These are phyloP conservation scores for Trichophyton equinum DNA, from an alignment of 2,329 filamentous ascomycete genomes.

Conservation along the genomic window DNA sequence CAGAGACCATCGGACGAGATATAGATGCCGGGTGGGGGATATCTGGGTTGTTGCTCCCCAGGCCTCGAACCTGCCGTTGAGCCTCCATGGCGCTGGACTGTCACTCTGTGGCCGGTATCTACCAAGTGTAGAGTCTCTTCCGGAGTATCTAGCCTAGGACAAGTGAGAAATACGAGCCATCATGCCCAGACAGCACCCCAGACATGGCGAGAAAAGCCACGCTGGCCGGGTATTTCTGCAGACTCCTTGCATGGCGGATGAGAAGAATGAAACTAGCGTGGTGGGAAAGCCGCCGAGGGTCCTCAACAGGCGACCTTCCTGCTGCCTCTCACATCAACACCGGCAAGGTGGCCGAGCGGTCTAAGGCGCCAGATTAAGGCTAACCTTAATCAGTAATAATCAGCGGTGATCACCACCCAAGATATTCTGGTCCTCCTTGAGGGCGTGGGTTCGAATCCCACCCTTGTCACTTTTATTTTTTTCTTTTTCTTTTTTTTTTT, in stretches of 20 bases:
- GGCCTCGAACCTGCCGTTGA: neutral
- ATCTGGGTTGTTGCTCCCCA: conserved; percentile 13
- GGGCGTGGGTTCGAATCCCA: conserved; percentile 4
- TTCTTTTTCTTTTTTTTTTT: neutral
- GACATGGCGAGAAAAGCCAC: neutral
- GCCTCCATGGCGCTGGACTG: neutral
- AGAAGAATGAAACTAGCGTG: neutral
- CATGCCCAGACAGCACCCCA: neutral
- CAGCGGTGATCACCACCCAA: neutral
- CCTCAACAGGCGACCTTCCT: neutral
- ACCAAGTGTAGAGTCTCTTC: neutral
- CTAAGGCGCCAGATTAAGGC: conserved; percentile 3
- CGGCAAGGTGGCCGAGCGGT: conserved; percentile 4
- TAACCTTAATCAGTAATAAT: neutral
- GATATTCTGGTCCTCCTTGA: conserved; percentile 3
- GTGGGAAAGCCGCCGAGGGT: neutral
- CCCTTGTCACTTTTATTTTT: conserved; percentile 1
- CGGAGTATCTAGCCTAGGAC: neutral
- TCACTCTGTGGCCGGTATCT: neutral
- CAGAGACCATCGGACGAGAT: conserved; percentile 10
- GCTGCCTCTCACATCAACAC: neutral
- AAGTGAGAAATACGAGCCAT: neutral
- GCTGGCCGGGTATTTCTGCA: neutral
- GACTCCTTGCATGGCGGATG: neutral
- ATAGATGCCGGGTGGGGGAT: conserved; percentile 12